Base-by-base conservation (phyloP, 1,139 yeast genomes). In the Lodderomyces orthopsilosis region DNA sequence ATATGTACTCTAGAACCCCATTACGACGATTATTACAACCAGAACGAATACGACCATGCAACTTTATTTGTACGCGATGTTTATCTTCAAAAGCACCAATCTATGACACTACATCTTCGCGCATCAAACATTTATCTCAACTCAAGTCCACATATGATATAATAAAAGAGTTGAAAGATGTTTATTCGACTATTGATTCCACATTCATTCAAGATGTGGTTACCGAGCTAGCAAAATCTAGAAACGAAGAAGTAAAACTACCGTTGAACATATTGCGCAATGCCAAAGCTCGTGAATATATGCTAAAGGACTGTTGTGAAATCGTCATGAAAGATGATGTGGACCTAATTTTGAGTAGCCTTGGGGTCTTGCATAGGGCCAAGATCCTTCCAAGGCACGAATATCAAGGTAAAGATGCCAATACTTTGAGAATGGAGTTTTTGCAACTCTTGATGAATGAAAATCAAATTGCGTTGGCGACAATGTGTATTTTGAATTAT, bases 391-490 rank as follows among this genome's bases (percentile, higher is more conserved):
- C 37, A 2, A 24, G n/a, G 21, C 8, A 30, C 19, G 19, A 30
- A 10, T 30, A 6, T 15, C 19, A 9, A 13, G 15, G 34, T 14
- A 5, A 15, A 15, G 34, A 30, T 30, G 19, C 12, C 9, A 7
- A 4, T 12, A 15, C 10, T 19, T 30, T 36, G 14, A 26, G 32
- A 15, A 22, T 22, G 21, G 22, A 36, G 27, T 36, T 36, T 24
- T 36, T 36, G 28, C 30, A 36, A 9, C n/a, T 22, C 12, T 37
- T 41, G 17, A 41, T 41, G 5, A 23, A 41, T 37, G 14, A 23
- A 17, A 37, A 41, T 41, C 40, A 37, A 23, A 8, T 41, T 2
- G 13, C 33, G 10, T 23, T 41, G 21, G 42, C 47, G 8, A 35
- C 37, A 22, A 26, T 32, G n/a, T 38, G 34, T 26, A 12, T 40